Evolutionary conservation across 768 basidiomycete species (phyloP), one percentile per base, ranked within the genome.

Genomic region (Myochromella boudieri): DNA sequence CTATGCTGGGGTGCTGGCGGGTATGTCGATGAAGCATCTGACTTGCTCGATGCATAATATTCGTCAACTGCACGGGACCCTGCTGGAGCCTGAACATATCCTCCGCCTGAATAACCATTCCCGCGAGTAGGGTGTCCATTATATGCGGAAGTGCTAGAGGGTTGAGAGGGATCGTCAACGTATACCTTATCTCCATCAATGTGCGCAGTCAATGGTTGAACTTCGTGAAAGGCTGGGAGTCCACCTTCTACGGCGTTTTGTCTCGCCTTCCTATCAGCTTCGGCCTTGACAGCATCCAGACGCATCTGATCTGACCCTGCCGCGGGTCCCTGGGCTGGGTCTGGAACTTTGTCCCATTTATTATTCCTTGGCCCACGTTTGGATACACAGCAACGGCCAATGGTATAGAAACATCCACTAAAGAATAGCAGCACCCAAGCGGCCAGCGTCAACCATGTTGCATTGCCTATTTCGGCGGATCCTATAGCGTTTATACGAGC

Each of bases 361-460:
- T 61, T 63, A 36, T 64, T 65, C 21, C 69, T 65, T 10, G 69
- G 70, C 32, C 60, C 44, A 40, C 82, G 77, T 22, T 78, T 77
- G 26, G 69, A 72, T n/a, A 92, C 76, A 60, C 93, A 95, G 55
- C 93, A 94, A 48, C 88, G 76, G 12, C 95, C 94, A 31, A 92
- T 57, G 2, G 84, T 78, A 60, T 82, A 95, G 71, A 92, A 85
- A 64, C 92, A 95, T 10, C 92, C 90, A 36, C 88, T 86, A 66
- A 97, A 87, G 76, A 94, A 91, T 33, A 97, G 74, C 15, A 94
- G 71, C 14, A 95, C 20, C 79, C 87, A 93, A 1, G 91, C 90
- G 1, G 81, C 86, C 26, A 97, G 79, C 2, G 91, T 92, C 37
- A 97, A 70, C 95, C 95, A 97, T 33, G 95, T 79, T 17, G 88